Evolutionary conservation across 73 alveolate genomes (phyloP).

Genomic region (Paramecium sexaurelia): DNA sequence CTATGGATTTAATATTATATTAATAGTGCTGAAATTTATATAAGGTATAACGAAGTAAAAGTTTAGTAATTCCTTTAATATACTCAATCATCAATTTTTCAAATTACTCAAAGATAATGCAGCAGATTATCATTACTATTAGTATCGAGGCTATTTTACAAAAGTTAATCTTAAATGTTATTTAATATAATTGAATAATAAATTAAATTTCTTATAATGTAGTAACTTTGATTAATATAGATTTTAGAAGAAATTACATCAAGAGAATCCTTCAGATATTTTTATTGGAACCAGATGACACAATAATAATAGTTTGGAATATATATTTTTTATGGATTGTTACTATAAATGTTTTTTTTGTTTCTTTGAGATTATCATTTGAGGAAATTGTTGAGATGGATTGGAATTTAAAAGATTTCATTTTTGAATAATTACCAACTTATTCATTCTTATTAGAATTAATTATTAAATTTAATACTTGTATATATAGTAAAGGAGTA

Average conservation of each 20-base stretch:
- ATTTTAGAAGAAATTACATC: neutral
- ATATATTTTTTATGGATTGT: neutral
- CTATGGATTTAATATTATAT: neutral
- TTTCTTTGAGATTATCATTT: neutral
- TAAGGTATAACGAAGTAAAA: neutral
- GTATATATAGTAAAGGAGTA: neutral
- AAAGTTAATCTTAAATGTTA: neutral
- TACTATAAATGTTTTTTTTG: neutral
- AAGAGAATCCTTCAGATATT: neutral
- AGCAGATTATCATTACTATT: neutral
- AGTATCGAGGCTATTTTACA: neutral
- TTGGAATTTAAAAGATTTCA: neutral
- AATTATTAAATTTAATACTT: neutral
- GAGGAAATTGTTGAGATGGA: neutral
- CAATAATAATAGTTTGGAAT: neutral
- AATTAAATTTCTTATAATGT: neutral
- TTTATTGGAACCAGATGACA: conserved; percentile 30
- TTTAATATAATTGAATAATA: neutral
- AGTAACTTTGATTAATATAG: neutral
- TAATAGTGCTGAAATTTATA: neutral
- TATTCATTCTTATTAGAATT: conserved; percentile 2
- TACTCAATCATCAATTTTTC: neutral
- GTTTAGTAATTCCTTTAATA: neutral
- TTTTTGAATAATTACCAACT: neutral
- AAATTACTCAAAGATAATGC: neutral